Evolutionary conservation across 192 early-diverging fungal genomes (phyloP), one percentile per base, ranked within the genome.

Genomic region (Neocallimastix lanati): DNA sequence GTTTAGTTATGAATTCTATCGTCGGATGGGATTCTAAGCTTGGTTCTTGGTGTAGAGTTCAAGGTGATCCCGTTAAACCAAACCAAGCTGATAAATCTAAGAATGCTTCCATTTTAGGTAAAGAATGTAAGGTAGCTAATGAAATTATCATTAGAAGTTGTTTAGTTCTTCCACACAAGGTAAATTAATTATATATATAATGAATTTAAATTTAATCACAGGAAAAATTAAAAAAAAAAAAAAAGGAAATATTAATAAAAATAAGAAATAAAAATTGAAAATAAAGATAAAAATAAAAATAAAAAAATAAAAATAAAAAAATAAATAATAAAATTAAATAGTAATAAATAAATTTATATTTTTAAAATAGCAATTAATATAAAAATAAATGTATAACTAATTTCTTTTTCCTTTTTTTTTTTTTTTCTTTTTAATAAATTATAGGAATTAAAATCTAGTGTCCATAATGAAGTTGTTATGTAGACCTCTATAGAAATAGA

Each of bases 101-200:
- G 83, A 92, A 90, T 78, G 92, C 96, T 78, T 92, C 94, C 58
- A 96, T 99, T 79, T 87, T 99, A 29, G 96, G 92, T 77, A 94
- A 95, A 82, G 95, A 94, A 82, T 96, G 98, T 28, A 88, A 90
- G 13, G 93, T 99, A 77, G 93, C 92, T 82, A 95, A 97, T 83
- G 97, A 99, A 87, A 89, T 90, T 79, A 92, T 95, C 35, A 94
- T 99, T 81, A 90, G 97, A 82, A 97, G 98, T 88, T 98, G 96
- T 80, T 95, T 98, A 79, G 96, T 99, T 30, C 83, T 99, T 81
- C 97, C 97, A 29, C 93, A 98, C 88, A 99, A 99, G 91, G 97
- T 67, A 67, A 67, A 33, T 33, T 6, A n/a, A n/a, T n/a, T n/a
- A n/a, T n/a, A n/a, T n/a, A n/a, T n/a, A n/a, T n/a, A n/a, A n/a